Conservation (phyloP, 2,329 filamentous ascomycete species). For the Xylaria sp. region DNA sequence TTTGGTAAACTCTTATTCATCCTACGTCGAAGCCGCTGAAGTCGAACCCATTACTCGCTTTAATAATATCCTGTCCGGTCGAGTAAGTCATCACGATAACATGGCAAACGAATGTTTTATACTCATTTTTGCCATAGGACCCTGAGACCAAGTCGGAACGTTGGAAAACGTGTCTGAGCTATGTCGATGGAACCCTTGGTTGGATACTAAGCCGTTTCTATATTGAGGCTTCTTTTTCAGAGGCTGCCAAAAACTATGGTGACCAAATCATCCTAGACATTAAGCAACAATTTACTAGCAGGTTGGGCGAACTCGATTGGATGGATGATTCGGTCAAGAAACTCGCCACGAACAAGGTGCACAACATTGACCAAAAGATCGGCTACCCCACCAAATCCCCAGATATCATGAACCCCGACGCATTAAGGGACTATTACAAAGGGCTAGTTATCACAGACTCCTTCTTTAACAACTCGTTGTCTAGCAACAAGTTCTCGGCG, state of each 20-base stretch:
- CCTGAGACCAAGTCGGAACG: constrained; percentile 66
- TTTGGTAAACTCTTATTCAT: constrained; percentile 58
- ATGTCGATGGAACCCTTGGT: constrained; percentile 62
- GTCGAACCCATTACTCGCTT: constrained; percentile 66
- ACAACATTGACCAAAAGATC: constrained; percentile 69
- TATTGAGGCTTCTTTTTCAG: constrained; percentile 70
- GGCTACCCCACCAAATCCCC: constrained; percentile 67
- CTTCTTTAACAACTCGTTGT: constrained; percentile 63
- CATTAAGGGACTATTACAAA: constrained; percentile 59
- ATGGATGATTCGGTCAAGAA: constrained; percentile 67
- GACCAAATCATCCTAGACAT: constrained; percentile 75
- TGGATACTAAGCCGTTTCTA: constrained; percentile 77
- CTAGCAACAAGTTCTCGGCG: constrained; percentile 51
- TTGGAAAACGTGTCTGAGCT: constrained; percentile 68
- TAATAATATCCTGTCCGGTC: constrained; percentile 64
- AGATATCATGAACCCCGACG: constrained; percentile 61
- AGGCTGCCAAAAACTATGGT: constrained; percentile 68
- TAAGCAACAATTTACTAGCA: constrained; percentile 65
- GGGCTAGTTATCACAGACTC: constrained; percentile 55
- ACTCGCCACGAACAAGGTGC: constrained; percentile 65
- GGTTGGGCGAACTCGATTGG: constrained; percentile 52
- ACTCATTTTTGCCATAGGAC: constrained; percentile 47
- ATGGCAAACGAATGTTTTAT: neutral
- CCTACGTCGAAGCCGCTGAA: constrained; percentile 62
- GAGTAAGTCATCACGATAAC: constrained; percentile 41